Percentiles rank a stretch among this genome's conserved stretches.
These are phyloP conservation scores for Exophiala aquamarina DNA, from an alignment of 2,329 filamentous ascomycete species.

Conservation along the genomic window DNA sequence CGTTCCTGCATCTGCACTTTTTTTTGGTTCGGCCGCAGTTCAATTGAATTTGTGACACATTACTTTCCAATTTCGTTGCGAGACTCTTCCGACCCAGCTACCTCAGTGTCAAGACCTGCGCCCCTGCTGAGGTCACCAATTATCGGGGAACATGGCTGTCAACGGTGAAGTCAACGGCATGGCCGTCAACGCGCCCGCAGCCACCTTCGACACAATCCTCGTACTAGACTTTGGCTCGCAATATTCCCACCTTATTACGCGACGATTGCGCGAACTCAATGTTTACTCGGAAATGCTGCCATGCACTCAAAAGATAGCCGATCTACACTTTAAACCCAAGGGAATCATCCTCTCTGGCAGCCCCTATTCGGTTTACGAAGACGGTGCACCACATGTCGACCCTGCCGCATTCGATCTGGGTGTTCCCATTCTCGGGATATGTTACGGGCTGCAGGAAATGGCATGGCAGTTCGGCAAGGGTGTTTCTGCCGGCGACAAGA, in stretches of 20 bases:
- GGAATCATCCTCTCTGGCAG: constrained; percentile 79
- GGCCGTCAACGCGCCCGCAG: constrained; percentile 29
- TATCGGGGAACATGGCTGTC: constrained; percentile 20
- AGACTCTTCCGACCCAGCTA: too few species aligned
- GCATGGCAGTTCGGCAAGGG: constrained; percentile 69
- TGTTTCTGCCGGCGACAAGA: constrained; percentile 65
- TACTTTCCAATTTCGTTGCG: too few species aligned
- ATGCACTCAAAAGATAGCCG: constrained; percentile 77
- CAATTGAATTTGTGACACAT: too few species aligned
- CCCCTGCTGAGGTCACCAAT: too few species aligned
- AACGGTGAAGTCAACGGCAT: constrained; percentile 25
- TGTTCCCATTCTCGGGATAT: constrained; percentile 63
- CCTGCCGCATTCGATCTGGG: constrained; percentile 75
- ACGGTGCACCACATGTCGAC: constrained; percentile 75
- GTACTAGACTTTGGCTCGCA: constrained; percentile 54
- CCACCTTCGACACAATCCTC: constrained; percentile 36
- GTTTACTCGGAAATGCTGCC: constrained; percentile 87
- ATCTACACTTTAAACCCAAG: constrained; percentile 75
- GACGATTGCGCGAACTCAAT: constrained; percentile 74
- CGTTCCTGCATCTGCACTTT: constrained; percentile 1
- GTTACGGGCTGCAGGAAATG: constrained; percentile 69
- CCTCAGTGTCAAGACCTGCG: too few species aligned
- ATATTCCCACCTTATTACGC: constrained; percentile 72
- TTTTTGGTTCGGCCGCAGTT: neutral
- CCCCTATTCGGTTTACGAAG: constrained; percentile 77